A percentile compares a stretch with the other conserved stretches of the same genome.
phyloP scores from a whole-genome alignment of 1,139 yeast species.

The Wickerhamomyces sp. region DNA sequence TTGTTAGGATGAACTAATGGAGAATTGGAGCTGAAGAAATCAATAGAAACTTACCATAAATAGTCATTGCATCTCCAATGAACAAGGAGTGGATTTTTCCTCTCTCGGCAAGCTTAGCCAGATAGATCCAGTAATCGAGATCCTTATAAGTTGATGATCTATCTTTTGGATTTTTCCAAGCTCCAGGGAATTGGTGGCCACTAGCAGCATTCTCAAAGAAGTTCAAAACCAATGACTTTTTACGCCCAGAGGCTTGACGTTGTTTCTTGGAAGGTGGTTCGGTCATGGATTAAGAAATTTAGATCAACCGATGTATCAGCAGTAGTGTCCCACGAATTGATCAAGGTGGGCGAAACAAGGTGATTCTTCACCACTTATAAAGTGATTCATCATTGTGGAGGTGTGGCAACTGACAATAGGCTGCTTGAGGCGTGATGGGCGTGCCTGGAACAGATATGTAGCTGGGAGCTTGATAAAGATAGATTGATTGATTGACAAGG shows the following conservation, averaged over 20 bases:
- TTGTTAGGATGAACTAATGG: too few species aligned
- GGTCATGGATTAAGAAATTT: not conserved
- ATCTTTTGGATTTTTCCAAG: conserved; percentile 26
- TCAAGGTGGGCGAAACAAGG: too few species aligned
- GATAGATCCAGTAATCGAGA: conserved; percentile 38
- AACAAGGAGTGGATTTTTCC: conserved; percentile 41
- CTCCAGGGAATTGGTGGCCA: conserved; percentile 38
- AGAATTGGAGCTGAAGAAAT: too few species aligned
- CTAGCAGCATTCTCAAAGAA: conserved; percentile 35
- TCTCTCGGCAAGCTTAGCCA: conserved; percentile 37
- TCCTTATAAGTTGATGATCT: conserved; percentile 22
- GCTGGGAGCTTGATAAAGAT: too few species aligned
- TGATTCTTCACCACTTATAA: too few species aligned
- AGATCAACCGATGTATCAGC: too few species aligned
- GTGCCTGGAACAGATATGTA: too few species aligned
- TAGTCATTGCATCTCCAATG: conserved; percentile 42
- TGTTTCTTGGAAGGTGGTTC: conserved; percentile 4
- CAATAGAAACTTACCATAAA: conserved; percentile 24
- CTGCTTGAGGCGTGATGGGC: too few species aligned
- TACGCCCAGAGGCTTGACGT: conserved; percentile 1
- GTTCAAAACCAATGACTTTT: conserved; percentile 27
- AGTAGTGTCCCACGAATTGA: too few species aligned
- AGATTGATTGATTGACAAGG: too few species aligned
- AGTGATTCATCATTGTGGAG: too few species aligned
- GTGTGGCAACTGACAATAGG: too few species aligned